phyloP scores from a whole-genome alignment of 2,329 filamentous ascomycete species.

The Arthrocladium fulminans region DNA sequence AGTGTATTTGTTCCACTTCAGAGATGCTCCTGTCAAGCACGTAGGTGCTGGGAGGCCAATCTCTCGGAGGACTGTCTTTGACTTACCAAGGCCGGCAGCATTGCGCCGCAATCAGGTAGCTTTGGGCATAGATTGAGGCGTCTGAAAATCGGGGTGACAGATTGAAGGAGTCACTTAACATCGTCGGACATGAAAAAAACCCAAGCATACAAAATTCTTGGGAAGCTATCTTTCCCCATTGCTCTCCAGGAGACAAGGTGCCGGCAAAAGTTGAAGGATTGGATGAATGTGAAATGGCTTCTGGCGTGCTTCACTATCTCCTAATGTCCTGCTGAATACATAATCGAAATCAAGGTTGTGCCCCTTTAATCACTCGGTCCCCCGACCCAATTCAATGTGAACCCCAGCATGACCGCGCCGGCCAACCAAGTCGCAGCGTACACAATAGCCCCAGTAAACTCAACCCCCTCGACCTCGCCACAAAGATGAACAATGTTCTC shows the following conservation, averaged over 20 bases:
- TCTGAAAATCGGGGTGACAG: no score
- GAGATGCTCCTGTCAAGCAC: no score
- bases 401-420: constrained; percentile 54
- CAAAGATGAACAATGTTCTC: constrained; percentile 57
- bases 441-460: constrained; percentile 57
- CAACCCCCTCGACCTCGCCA: constrained; percentile 60
- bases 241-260: no score
- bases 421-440: constrained; percentile 70
- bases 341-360: no score
- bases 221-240: not conserved
- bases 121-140: no score
- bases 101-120: not conserved
- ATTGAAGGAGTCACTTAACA: no score
- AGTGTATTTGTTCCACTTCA: no score
- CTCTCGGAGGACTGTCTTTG: not conserved
- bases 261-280: no score
- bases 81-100: no score
- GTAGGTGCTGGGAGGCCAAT: not conserved
- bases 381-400: constrained; percentile 44
- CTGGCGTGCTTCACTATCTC: not conserved
- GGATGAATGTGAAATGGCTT: no score
- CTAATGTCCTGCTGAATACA: no score
- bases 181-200: no score
- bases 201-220: not conserved
- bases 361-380: constrained; percentile 28